Base-by-base conservation (phyloP, 106 monocot genomes). In the Triglochin maritima region DNA sequence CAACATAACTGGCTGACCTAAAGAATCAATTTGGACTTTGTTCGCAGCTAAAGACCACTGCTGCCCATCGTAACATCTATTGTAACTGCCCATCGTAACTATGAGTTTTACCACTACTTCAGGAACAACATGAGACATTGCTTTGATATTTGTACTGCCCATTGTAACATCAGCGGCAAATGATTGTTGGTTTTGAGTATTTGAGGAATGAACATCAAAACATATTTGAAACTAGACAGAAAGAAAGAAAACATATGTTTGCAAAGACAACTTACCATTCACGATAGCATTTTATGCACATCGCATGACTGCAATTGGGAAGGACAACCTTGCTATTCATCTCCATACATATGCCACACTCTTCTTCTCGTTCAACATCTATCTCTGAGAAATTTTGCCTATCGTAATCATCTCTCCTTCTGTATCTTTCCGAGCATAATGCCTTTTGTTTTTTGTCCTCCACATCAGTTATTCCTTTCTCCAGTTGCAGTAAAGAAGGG, bases 291-390 rank as follows among this genome's bases (percentile, higher is more conserved):
- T 75, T 82, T 62, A 87, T 78, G 79, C 86, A 89, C 89, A 94
- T 82, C 17, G 78, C 80, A 77, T 94, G 94, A 49, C 67, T 74
- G 69, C 94, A 89, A 57, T 84, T 90, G n/a, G 94, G 94, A 55
- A 94, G 73, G 52, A 94, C 87, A 68, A 94, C 81, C 67, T 85
- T 89, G 82, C 79, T 79, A 62, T 82, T 94, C 71, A 82, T 80
- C 64, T 94, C 94, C 89, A 94, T 77, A 73, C 94, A 94, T 52
- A 94, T 94, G 12, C 84, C 89, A 70, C 94, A 76, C 49, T 76
- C 76, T 69, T 69, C 69, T 69, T 76, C 76, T 54, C 69, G 62
- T 69, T 76, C 76, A 55, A 47, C 54, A 49, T 76, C 69, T 17
- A 69, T 57, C 62, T 69, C 69, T 41, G 63, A 63, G 46, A 63